A percentile compares a stretch with the other conserved stretches of the same genome.
Conservation (phyloP, 768 basidiomycete species). For the Leccinum broughii region DNA sequence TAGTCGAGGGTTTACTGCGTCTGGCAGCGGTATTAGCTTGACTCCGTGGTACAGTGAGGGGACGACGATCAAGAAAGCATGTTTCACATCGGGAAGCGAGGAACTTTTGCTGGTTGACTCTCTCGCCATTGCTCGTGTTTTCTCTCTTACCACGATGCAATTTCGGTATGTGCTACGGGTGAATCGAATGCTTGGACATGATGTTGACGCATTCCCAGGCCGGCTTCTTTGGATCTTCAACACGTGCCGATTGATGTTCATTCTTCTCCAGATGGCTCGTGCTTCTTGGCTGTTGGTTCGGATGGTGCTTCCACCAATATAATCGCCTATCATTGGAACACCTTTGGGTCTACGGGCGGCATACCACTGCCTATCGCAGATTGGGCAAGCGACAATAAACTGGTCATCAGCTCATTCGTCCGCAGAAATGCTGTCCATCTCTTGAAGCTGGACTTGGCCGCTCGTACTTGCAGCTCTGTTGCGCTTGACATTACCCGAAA, state of each 20-base stretch:
- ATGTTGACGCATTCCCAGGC: conserved; percentile 32
- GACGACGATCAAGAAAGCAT: conserved; percentile 35
- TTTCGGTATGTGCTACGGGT: conserved; percentile 43
- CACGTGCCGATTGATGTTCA: conserved; percentile 34
- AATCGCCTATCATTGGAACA: conserved; percentile 53
- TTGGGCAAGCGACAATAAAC: conserved; percentile 21
- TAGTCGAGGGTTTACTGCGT: conserved; percentile 41
- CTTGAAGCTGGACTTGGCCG: conserved; percentile 39
- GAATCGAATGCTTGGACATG: not conserved
- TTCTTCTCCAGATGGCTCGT: conserved; percentile 57
- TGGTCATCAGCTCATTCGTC: conserved; percentile 48
- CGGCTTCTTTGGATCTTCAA: conserved; percentile 44
- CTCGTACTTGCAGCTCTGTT: conserved; percentile 42
- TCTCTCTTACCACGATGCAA: conserved; percentile 53
- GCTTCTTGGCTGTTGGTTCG: conserved; percentile 40
- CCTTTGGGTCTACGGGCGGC: conserved; percentile 54
- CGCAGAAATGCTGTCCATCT: conserved; percentile 44
- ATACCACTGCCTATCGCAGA: conserved; percentile 37
- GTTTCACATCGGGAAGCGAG: conserved; percentile 51
- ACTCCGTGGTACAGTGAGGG: conserved; percentile 44
- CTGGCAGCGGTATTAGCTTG: conserved; percentile 45
- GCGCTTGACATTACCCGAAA: conserved; percentile 55
- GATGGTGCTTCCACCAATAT: conserved; percentile 23
- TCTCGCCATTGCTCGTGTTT: conserved; percentile 45
- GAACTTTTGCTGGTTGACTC: conserved; percentile 55